phyloP scores from a whole-genome alignment of 345 rosid genomes.

The Brassica rapa region DNA sequence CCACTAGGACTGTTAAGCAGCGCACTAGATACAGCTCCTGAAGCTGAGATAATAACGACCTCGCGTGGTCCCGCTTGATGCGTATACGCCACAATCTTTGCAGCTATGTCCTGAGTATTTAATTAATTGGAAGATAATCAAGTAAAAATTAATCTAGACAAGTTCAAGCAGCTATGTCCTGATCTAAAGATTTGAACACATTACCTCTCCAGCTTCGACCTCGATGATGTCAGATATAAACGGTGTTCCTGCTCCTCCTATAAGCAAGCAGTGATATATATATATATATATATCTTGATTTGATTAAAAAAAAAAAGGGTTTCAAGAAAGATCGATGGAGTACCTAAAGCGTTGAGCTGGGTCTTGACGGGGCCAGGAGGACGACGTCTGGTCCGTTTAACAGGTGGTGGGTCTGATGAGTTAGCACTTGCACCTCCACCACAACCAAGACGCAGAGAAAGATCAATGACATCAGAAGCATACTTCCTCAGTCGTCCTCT shows the following conservation, averaged over 20 bases:
- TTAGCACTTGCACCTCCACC: conserved; percentile 35
- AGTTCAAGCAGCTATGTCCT: background rate
- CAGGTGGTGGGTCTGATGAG: conserved; percentile 51
- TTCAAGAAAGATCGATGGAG: background rate
- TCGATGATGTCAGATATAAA: conserved; percentile 92
- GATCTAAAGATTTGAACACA: background rate
- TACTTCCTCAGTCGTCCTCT: conserved; percentile 91
- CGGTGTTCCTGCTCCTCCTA: conserved; percentile 82
- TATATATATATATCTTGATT: too few species aligned
- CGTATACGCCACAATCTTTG: conserved; percentile 70
- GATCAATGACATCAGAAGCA: conserved; percentile 76
- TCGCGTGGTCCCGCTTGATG: conserved; percentile 89
- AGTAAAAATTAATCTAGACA: background rate
- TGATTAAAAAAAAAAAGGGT: background rate
- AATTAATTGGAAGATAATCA: too few species aligned
- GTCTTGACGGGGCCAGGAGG: conserved; percentile 91
- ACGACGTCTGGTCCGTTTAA: conserved; percentile 73
- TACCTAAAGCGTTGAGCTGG: conserved; percentile 92
- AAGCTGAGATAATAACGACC: conserved; percentile 88
- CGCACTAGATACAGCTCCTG: conserved; percentile 79
- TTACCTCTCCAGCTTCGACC: conserved; percentile 86
- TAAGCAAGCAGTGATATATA: conserved; percentile 10
- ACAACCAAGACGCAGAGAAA: conserved; percentile 63
- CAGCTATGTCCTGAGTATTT: conserved; percentile 66
- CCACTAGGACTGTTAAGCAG: conserved; percentile 64